Conservation (phyloP, 257 asterid species). For the Solanum tarapatanum region DNA sequence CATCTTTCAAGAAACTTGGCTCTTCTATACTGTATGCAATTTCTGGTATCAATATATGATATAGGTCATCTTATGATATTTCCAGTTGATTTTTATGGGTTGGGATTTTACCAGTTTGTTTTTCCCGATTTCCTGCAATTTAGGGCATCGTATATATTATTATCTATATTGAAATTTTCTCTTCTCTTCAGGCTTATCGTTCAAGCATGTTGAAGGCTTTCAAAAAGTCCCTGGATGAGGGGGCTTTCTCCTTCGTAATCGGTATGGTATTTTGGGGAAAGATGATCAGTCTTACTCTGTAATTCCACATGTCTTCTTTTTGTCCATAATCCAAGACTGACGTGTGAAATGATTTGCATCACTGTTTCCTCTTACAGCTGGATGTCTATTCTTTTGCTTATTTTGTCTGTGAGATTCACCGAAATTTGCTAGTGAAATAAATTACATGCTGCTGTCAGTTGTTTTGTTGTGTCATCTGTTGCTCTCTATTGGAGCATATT, state of each 20-base stretch:
- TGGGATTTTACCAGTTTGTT: background rate
- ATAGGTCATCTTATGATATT: background rate
- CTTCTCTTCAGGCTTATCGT: conserved; percentile 73
- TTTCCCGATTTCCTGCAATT: background rate
- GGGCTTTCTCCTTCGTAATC: conserved; percentile 84
- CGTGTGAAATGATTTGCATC: background rate
- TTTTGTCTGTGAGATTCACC: background rate
- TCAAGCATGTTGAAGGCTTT: conserved; percentile 98
- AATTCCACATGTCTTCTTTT: background rate
- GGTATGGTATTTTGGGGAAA: conserved; percentile 43
- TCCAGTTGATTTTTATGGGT: background rate
- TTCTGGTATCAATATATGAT: background rate
- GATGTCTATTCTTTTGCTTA: background rate
- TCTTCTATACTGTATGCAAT: background rate
- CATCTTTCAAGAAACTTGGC: background rate
- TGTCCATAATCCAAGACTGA: conserved; percentile 1
- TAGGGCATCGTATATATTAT: background rate
- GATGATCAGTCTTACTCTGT: background rate
- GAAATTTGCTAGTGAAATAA: background rate
- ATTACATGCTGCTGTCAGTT: background rate
- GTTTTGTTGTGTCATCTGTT: background rate
- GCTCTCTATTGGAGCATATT: background rate
- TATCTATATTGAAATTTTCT: background rate
- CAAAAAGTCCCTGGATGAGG: conserved; percentile 94
- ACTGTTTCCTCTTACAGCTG: background rate